A percentile compares a stretch with the other conserved stretches of the same genome.
Evolutionary conservation across 192 early-diverging fungal species (phyloP).

Genomic region (Umbelopsis isabellina): DNA sequence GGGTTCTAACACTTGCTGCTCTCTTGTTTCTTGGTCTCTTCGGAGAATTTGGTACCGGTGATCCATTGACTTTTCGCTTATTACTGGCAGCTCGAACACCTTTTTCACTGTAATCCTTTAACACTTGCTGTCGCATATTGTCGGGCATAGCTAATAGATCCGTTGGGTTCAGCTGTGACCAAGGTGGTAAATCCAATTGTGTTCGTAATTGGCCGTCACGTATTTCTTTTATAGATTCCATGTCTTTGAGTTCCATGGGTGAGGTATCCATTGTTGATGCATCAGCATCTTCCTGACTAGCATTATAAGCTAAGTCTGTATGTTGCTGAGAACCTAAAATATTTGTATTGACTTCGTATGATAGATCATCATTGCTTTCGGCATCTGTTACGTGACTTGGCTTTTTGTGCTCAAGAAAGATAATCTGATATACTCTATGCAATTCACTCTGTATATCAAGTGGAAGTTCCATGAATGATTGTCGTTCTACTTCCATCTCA

Average conservation of each 20-base stretch:
- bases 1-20: neutral
- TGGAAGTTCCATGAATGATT: constrained; percentile 42
- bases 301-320: no score
- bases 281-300: no score
- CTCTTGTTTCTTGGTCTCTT: constrained; percentile 3
- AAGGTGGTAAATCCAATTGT: constrained; percentile 37
- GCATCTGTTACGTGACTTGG: neutral
- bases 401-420: constrained; percentile 15
- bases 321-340: no score
- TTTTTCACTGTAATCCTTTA: constrained; percentile 28
- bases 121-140: constrained; percentile 30
- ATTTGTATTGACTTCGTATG: no score
- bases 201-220: neutral
- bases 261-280: no score
- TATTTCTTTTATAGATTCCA: neutral
- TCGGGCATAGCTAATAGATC: constrained; percentile 44
- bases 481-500: constrained; percentile 33
- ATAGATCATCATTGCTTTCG: no score
- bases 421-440: constrained; percentile 23
- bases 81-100: neutral
- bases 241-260: neutral
- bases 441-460: constrained; percentile 44
- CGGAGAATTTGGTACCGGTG: neutral
- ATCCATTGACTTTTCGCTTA: neutral
- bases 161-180: constrained; percentile 53